Percentiles rank a stretch among this genome's conserved stretches.
Conservation (phyloP, 2,329 filamentous ascomycete species). For the Chrysosphaeria jannelii region DNA sequence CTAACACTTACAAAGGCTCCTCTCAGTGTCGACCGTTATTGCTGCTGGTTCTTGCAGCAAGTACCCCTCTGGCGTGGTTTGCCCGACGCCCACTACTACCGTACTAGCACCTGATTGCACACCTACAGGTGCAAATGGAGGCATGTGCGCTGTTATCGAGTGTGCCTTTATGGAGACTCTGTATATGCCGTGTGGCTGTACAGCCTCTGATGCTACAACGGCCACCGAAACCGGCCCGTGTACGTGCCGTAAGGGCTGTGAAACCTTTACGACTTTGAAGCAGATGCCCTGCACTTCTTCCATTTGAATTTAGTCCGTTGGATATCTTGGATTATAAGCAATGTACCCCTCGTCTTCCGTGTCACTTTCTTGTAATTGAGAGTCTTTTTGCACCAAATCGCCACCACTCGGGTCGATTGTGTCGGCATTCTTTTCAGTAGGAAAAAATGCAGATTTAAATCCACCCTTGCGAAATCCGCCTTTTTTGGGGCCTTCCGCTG, state of each 20-base stretch:
- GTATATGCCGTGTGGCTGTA: slow-evolving; percentile 3
- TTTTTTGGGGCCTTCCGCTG: slow-evolving; percentile 18
- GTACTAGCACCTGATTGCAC: no score
- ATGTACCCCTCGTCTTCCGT: slow-evolving; percentile 44
- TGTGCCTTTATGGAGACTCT: no score
- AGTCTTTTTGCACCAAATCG: slow-evolving; percentile 1
- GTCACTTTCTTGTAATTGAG: slow-evolving; percentile 30
- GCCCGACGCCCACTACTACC: no score
- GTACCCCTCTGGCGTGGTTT: no score
- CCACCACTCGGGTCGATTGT: not conserved
- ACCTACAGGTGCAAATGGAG: no score
- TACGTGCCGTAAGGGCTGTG: slow-evolving; percentile 3
- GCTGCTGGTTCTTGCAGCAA: no score
- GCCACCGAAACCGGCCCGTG: slow-evolving; percentile 1
- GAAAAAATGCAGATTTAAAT: slow-evolving; percentile 47
- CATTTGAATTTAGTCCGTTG: slow-evolving; percentile 22
- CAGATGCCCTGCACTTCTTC: not conserved
- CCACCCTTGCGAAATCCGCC: slow-evolving; percentile 62
- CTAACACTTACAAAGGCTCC: no score
- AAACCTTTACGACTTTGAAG: not conserved
- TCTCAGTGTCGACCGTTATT: no score
- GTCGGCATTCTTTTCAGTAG: slow-evolving; percentile 5
- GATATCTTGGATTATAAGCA: slow-evolving; percentile 28
- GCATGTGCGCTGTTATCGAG: no score
- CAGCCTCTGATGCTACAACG: slow-evolving; percentile 1